Percentiles rank a stretch among this genome's conserved stretches.
These are phyloP conservation scores for Oryza rufipogon DNA, from an alignment of 176 grass and related monocot genomes.

Conservation along the genomic window DNA sequence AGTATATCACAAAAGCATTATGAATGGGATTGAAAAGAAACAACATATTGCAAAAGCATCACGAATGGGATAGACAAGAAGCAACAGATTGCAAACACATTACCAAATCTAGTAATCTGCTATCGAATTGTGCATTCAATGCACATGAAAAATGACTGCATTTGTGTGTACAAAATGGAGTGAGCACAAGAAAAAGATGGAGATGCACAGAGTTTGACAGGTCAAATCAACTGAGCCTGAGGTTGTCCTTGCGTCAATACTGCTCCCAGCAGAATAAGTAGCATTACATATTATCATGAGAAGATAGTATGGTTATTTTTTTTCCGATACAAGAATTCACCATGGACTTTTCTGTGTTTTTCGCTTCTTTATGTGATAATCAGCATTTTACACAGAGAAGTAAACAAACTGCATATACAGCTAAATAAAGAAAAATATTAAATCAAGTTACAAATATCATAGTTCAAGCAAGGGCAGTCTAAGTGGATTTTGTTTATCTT, in stretches of 20 bases:
- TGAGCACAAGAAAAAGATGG: neutral
- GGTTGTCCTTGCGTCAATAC: neutral
- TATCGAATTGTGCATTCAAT: neutral
- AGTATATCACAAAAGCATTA: neutral
- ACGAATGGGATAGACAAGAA: neutral
- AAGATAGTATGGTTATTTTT: neutral
- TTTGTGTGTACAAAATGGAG: neutral
- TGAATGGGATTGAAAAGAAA: neutral
- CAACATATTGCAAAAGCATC: neutral
- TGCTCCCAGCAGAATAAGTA: neutral
- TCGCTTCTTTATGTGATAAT: neutral
- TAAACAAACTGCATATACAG: neutral
- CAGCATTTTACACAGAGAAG: slow-evolving; percentile 1
- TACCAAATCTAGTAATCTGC: neutral
- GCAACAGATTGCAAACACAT: neutral
- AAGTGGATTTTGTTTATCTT: slow-evolving; percentile 17
- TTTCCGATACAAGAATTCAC: slow-evolving; percentile 2
- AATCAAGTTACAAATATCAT: neutral
- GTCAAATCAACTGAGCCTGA: neutral
- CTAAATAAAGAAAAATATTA: neutral
- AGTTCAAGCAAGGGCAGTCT: neutral
- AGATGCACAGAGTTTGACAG: neutral
- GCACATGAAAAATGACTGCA: slow-evolving; percentile 9
- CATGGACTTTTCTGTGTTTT: neutral
- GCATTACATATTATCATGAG: slow-evolving; percentile 1